A percentile compares a stretch with the other conserved stretches of the same genome.
phyloP scores from a whole-genome alignment of 805 yeast genomes.

The Monosporozyma yasuniensis region DNA sequence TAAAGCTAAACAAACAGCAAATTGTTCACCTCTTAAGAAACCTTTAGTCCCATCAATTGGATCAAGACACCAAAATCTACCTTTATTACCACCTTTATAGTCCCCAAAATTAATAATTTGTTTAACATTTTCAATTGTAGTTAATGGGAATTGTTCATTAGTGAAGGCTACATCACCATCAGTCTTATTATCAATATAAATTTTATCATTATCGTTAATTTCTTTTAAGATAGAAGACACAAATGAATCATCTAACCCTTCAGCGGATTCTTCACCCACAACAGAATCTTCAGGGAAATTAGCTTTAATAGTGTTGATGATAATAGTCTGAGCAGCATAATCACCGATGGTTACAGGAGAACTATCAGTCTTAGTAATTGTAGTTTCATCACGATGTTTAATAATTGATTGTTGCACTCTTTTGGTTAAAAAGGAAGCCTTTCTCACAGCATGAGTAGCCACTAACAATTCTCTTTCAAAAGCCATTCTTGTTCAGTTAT shows the following conservation, averaged over 20 bases:
- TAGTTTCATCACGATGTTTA: constrained; percentile 39
- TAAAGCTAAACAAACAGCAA: constrained; percentile 89
- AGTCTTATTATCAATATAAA: constrained; percentile 18
- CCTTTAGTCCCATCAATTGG: constrained; percentile 99
- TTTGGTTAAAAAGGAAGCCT: constrained; percentile 73
- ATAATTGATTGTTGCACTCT: constrained; percentile 48
- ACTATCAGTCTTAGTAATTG: constrained; percentile 73
- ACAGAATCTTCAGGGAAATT: constrained; percentile 80
- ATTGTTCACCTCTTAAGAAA: constrained; percentile 89
- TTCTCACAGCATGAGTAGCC: constrained; percentile 83
- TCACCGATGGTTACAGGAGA: constrained; percentile 97
- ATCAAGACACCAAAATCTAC: constrained; percentile 94
- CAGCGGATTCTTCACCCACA: constrained; percentile 92
- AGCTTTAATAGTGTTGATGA: constrained; percentile 69
- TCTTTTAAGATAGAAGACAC: constrained; percentile 48
- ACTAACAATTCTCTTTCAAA: constrained; percentile 62
- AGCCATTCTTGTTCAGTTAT: constrained; percentile 22
- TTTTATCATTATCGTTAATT: constrained; percentile 43
- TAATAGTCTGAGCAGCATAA: constrained; percentile 89
- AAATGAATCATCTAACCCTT: constrained; percentile 45
- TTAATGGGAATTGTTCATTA: constrained; percentile 28
- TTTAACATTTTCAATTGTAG: constrained; percentile 41
- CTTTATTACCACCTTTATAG: constrained; percentile 66
- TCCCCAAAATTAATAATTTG: constrained; percentile 70
- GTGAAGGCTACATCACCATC: constrained; percentile 11